These are phyloP conservation scores for Boechera stricta DNA, from an alignment of 345 rosid genomes.

Conservation along the genomic window DNA sequence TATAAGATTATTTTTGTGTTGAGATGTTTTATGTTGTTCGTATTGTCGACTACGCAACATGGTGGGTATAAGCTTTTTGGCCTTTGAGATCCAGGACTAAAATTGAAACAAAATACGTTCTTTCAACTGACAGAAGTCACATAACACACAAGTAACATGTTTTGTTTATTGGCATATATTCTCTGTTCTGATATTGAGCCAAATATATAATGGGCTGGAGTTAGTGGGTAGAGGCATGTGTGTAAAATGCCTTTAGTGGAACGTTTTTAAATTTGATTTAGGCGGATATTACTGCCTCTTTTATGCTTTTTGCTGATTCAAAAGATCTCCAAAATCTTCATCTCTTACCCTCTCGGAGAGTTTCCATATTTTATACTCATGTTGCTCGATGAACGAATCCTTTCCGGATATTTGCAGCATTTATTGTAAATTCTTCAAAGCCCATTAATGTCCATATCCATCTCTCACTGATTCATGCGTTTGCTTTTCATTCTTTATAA, in stretches of 20 bases:
- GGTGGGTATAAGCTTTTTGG: no score
- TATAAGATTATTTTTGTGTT: neutral
- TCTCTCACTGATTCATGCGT: slow-evolving; percentile 2
- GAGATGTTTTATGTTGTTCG: neutral
- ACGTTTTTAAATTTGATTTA: neutral
- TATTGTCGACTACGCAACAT: neutral
- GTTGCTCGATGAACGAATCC: neutral
- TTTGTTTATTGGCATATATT: neutral
- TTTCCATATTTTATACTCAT: neutral
- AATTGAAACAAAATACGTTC: neutral
- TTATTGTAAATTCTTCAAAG: neutral
- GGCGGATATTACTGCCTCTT: slow-evolving; percentile 12
- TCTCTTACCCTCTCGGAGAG: neutral
- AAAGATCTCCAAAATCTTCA: neutral
- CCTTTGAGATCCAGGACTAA: no score
- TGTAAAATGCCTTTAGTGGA: neutral
- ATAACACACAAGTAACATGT: neutral
- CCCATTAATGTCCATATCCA: slow-evolving; percentile 7
- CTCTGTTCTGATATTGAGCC: neutral
- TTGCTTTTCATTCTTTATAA: neutral
- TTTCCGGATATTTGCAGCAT: neutral
- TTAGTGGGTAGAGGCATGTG: neutral
- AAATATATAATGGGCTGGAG: neutral
- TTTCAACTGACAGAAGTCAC: no score
- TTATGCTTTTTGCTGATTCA: slow-evolving; percentile 1